Evolutionary conservation across 139 green algal species (phyloP), one percentile per base, ranked within the genome.

Genomic region (Chlamydomonas applanata): DNA sequence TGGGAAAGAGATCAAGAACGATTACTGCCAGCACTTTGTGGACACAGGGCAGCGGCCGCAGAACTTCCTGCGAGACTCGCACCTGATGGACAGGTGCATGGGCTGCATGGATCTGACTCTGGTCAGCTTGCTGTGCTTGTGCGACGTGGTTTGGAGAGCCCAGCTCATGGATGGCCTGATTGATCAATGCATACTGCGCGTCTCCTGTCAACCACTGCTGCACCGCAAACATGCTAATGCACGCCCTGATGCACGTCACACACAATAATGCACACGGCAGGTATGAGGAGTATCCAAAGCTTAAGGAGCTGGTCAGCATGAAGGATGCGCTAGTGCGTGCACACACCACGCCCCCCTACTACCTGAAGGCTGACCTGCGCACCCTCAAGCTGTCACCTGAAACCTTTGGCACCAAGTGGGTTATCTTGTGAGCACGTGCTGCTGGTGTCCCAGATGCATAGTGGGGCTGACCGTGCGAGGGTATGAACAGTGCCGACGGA

Each of bases 21-120:
- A 96, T 76, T 96, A 94, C 82, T 91, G 86, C 53, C 90, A 96
- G 71, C 87, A 96, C 72, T 96, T 94, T 87, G 91, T 96, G 49
- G 91, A 96, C 75, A 96, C 91, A 13, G 89, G 83, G 24, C 59
- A 83, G 40, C 71, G 91, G 27, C 91, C 91, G 1, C 90, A 95
- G 80, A 96, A 96, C 77, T 95, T 91, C 72, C 82, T 96, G 32
- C 59, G 89, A 1, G 90, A 94, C 62, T 83, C 86, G 20, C 79
- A 91, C 54, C 71, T 94, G 32, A 82, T 54, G 1, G 82, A 88
- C 61, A 68, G 83, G 83, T 81, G 71, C 14, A 69, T 33, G 29
- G 49, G 35, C 40, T 19, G 11, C 40, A 11, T 11, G 40, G 7
- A 7, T 7, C 40, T 19, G 40, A 49, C 11, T 7, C 40, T 49